These are phyloP conservation scores for Trametes meyenii DNA, from an alignment of 768 basidiomycete species.

Conservation along the genomic window DNA sequence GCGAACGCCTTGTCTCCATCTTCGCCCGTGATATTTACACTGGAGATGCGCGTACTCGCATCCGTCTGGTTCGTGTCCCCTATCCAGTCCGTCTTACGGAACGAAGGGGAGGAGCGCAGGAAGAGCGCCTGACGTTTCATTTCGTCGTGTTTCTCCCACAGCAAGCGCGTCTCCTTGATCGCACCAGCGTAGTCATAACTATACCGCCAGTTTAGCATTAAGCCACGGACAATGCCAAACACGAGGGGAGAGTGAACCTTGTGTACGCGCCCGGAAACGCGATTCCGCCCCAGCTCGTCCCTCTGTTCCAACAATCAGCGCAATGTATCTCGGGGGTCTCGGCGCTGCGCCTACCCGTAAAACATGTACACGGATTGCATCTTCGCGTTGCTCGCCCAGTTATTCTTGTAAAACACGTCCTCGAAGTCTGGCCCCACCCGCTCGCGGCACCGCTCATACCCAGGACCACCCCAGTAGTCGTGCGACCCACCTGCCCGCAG, in stretches of 20 bases:
- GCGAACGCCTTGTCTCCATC: conserved; percentile 53
- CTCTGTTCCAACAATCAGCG: conserved; percentile 43
- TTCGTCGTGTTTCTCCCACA: conserved; percentile 73
- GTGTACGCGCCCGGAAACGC: conserved; percentile 78
- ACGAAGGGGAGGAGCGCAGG: conserved; percentile 75
- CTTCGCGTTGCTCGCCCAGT: conserved; percentile 84
- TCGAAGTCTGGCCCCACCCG: conserved; percentile 75
- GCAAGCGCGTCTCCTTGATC: conserved; percentile 66
- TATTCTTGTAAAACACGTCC: conserved; percentile 75
- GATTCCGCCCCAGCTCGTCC: conserved; percentile 83
- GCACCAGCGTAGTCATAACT: conserved; percentile 84
- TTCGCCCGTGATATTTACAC: conserved; percentile 34
- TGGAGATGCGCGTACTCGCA: conserved; percentile 21
- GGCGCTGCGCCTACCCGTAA: conserved; percentile 55
- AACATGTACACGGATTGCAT: conserved; percentile 86
- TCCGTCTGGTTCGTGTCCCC: conserved; percentile 58
- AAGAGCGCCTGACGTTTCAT: conserved; percentile 80
- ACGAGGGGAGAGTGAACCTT: conserved; percentile 51
- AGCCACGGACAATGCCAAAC: neutral
- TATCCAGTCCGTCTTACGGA: conserved; percentile 78
- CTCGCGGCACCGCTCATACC: conserved; percentile 63
- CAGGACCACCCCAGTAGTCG: conserved; percentile 83
- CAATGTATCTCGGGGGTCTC: neutral
- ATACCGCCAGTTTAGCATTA: conserved; percentile 15
- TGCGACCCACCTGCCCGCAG: conserved; percentile 64